These are phyloP conservation scores for Pisolithus albus DNA, from an alignment of 768 basidiomycete genomes.

Conservation along the genomic window DNA sequence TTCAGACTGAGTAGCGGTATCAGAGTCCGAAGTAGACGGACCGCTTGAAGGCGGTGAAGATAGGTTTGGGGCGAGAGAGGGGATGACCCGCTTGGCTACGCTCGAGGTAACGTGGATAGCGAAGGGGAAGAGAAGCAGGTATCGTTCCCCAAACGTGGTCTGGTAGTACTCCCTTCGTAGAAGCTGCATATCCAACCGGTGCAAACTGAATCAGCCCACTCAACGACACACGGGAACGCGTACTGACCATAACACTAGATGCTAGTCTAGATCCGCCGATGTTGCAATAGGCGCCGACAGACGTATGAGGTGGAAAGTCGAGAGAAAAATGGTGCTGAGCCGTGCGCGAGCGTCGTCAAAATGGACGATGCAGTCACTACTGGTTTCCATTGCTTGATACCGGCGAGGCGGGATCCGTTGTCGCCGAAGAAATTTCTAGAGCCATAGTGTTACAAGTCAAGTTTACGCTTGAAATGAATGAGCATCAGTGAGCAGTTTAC, in stretches of 20 bases:
- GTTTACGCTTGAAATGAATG: no score
- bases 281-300: slow-evolving; percentile 65
- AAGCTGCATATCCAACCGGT: slow-evolving; percentile 37
- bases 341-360: slow-evolving; percentile 59
- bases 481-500: background rate
- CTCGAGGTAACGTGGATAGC: slow-evolving; percentile 6
- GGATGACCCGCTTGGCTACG: background rate
- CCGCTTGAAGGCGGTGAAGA: background rate
- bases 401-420: no score
- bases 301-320: slow-evolving; percentile 67
- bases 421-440: no score
- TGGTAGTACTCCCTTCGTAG: slow-evolving; percentile 86
- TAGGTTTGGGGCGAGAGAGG: background rate
- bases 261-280: slow-evolving; percentile 62
- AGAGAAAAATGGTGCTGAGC: slow-evolving; percentile 69
- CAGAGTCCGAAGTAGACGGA: background rate
- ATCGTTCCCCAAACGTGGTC: slow-evolving; percentile 57
- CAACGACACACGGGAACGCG: background rate
- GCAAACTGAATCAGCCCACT: background rate
- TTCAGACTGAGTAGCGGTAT: background rate
- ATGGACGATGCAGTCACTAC: slow-evolving; percentile 9
- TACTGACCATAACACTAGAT: slow-evolving; percentile 68
- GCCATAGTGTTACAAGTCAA: no score
- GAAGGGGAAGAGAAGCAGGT: slow-evolving; percentile 62
- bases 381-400: background rate